Conservation (phyloP, 805 yeast species). For the Wickerhamomyces ciferrii region DNA sequence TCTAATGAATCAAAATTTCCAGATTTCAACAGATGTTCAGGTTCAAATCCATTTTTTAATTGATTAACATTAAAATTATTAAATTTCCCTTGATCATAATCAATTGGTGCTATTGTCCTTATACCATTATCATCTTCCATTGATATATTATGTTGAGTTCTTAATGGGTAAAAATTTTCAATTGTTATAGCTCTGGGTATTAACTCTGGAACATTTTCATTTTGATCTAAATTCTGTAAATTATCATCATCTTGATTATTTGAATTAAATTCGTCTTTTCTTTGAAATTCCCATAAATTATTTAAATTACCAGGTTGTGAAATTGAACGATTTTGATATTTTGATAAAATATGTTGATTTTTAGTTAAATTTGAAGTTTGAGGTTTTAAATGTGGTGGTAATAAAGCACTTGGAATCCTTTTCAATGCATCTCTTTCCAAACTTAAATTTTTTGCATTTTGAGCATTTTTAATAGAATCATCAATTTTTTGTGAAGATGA, state of each 20-base stretch:
- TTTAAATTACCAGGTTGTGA: background rate
- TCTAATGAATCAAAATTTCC: background rate
- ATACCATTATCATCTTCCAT: background rate
- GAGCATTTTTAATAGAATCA: constrained; percentile 2
- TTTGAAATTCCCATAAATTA: no score
- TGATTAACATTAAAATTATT: background rate
- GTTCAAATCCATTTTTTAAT: background rate
- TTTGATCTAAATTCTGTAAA: no score
- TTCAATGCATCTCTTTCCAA: constrained; percentile 21
- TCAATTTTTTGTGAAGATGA: background rate
- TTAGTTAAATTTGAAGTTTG: constrained; percentile 1
- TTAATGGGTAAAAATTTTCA: background rate
- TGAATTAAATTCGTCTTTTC: no score
- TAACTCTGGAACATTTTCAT: background rate
- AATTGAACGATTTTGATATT: background rate
- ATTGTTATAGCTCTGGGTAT: background rate
- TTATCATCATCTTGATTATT: no score
- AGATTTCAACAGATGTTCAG: background rate
- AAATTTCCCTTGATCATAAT: background rate
- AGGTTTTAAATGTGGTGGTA: constrained; percentile 23
- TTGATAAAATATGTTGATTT: background rate
- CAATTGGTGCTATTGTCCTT: background rate
- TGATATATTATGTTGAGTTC: background rate
- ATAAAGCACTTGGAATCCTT: constrained; percentile 19
- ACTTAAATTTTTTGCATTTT: constrained; percentile 7